Conservation (phyloP, 2,329 filamentous ascomycete genomes). For the Emergomyces orientalis region DNA sequence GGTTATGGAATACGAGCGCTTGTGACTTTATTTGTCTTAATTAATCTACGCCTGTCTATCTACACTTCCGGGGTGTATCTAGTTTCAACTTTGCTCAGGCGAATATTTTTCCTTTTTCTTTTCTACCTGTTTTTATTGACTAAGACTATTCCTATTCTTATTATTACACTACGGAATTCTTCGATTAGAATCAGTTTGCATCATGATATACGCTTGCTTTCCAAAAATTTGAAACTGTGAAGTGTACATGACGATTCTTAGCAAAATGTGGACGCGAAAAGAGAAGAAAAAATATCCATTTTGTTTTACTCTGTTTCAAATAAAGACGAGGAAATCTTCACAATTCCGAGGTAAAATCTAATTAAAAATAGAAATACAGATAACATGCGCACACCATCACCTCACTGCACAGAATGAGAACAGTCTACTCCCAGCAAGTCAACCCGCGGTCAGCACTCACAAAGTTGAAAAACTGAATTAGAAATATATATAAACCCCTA, state of each 20-base stretch:
- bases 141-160: not conserved
- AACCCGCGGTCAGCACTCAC: not conserved
- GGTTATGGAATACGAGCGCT: not conserved
- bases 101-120: not conserved
- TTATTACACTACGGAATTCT: not conserved
- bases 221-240: not conserved
- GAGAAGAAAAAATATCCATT: not conserved
- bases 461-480: not conserved
- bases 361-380: not conserved
- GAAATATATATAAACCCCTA: not conserved
- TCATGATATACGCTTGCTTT: not conserved
- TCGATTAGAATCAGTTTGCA: not conserved
- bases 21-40: not conserved
- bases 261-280: not conserved
- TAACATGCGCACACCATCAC: not conserved
- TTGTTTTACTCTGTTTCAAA: not conserved
- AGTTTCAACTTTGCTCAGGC: not conserved
- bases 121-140: not conserved
- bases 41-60: not conserved
- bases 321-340: not conserved
- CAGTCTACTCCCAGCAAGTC: not conserved
- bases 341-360: not conserved
- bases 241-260: not conserved
- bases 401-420: not conserved
- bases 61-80: not conserved